Evolutionary conservation across 208 protist genomes (phyloP).

Genomic region (Wallacemonas rigidus): DNA sequence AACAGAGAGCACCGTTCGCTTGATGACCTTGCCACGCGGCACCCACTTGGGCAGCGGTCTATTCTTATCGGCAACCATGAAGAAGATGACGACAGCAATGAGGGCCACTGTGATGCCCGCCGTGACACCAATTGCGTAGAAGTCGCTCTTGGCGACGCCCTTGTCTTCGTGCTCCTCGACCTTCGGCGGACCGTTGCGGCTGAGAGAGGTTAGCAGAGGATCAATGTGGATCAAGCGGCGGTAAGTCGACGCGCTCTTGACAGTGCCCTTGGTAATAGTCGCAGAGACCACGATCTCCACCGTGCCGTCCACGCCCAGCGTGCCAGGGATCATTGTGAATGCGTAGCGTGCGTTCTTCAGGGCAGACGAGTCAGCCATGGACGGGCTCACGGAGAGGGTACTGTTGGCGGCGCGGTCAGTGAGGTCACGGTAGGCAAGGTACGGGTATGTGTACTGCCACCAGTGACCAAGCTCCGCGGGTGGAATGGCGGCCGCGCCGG

Average conservation of each 20-base stretch:
- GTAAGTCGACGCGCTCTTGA: conserved; percentile 51
- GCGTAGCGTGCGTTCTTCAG: conserved; percentile 49
- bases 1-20: conserved; percentile 72
- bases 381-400: conserved; percentile 43
- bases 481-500: conserved; percentile 37
- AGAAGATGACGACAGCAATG: conserved; percentile 62
- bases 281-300: conserved; percentile 69
- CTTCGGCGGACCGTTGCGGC: conserved; percentile 56
- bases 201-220: conserved; percentile 71
- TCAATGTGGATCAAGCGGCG: conserved; percentile 66
- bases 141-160: conserved; percentile 31
- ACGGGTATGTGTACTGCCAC: conserved; percentile 77
- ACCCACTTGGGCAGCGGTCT: conserved; percentile 80
- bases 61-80: conserved; percentile 77
- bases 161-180: not conserved
- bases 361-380: conserved; percentile 24
- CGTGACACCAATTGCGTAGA: conserved; percentile 58
- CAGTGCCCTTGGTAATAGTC: conserved; percentile 29
- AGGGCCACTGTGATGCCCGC: conserved; percentile 58
- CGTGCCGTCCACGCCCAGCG: conserved; percentile 43
- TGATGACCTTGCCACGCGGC: conserved; percentile 79
- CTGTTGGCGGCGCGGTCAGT: conserved; percentile 33
- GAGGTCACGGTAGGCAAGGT: conserved; percentile 77
- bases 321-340: conserved; percentile 79
- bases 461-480: conserved; percentile 38